A percentile compares a stretch with the other conserved stretches of the same genome.
phyloP scores from a whole-genome alignment of 129 eudicot species.

The Lactuca sativa region DNA sequence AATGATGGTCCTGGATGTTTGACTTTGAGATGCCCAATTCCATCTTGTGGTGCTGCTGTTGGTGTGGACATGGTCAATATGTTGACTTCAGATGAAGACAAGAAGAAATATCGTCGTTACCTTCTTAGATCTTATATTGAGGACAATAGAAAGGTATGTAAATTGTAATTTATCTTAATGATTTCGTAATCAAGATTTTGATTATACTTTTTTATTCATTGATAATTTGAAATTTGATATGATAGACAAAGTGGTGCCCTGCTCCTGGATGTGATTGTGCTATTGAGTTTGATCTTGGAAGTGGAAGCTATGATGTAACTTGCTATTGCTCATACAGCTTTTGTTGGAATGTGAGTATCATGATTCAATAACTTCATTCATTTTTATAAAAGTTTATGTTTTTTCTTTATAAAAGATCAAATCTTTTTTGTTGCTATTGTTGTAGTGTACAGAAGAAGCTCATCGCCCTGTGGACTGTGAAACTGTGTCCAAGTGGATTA shows the following conservation, averaged over 20 bases:
- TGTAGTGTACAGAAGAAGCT: conserved; percentile 96
- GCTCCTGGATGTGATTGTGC: conserved; percentile 98
- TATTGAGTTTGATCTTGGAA: conserved; percentile 78
- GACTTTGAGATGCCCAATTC: conserved; percentile 76
- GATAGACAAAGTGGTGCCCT: conserved; percentile 97
- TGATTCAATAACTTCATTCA: neutral
- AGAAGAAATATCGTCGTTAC: conserved; percentile 76
- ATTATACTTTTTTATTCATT: neutral
- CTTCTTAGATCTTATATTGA: conserved; percentile 94
- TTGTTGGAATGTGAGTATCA: conserved; percentile 94
- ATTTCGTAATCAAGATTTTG: neutral
- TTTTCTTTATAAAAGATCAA: conserved; percentile 4
- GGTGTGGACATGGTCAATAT: conserved; percentile 64
- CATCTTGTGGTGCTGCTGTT: conserved; percentile 77
- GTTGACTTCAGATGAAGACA: conserved; percentile 62
- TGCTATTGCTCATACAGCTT: conserved; percentile 89
- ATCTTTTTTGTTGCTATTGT: conserved; percentile 3
- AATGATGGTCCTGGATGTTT: conserved; percentile 94
- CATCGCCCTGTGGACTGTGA: conserved; percentile 99
- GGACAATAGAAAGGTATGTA: conserved; percentile 77
- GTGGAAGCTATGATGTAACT: conserved; percentile 83
- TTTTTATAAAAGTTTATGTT: neutral
- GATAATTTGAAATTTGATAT: neutral
- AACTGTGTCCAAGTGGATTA: conserved; percentile 90
- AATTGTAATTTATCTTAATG: neutral